These are phyloP conservation scores for Cyclaneusma minus DNA, from an alignment of 2,329 filamentous ascomycete species.

Conservation along the genomic window DNA sequence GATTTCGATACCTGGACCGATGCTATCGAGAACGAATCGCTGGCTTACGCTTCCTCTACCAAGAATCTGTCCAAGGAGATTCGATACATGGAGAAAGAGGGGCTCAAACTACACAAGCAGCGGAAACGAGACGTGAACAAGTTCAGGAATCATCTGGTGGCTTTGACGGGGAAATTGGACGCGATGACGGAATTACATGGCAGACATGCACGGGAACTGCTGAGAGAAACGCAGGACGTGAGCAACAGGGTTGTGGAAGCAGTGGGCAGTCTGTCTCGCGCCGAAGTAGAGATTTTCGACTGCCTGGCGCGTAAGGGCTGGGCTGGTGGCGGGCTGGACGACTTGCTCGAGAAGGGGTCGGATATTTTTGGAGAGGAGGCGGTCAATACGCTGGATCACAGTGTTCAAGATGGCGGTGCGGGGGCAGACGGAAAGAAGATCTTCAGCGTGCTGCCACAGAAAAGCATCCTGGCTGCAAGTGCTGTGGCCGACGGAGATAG, in stretches of 20 bases:
- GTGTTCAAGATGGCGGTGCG: conserved; percentile 20
- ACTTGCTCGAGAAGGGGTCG: conserved; percentile 45
- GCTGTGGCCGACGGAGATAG: conserved; percentile 23
- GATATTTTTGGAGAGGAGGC: conserved; percentile 39
- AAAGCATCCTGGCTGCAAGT: conserved; percentile 43
- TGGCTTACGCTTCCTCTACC: conserved; percentile 39
- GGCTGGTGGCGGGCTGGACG: conserved; percentile 50
- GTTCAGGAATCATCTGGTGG: conserved; percentile 47
- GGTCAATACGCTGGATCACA: conserved; percentile 14
- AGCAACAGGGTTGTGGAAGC: conserved; percentile 46
- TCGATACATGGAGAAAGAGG: conserved; percentile 47
- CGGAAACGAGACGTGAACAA: conserved; percentile 43
- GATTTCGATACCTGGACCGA: conserved; percentile 50
- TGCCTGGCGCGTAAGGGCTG: conserved; percentile 50
- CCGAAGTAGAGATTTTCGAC: conserved; percentile 57
- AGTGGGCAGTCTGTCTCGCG: conserved; percentile 47
- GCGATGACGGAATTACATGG: conserved; percentile 44
- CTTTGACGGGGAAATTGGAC: conserved; percentile 45
- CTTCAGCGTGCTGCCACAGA: conserved; percentile 48
- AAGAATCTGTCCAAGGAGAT: conserved; percentile 43
- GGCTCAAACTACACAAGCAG: conserved; percentile 41
- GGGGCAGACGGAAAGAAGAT: conserved; percentile 30
- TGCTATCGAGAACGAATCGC: conserved; percentile 49
- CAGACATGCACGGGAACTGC: conserved; percentile 40
- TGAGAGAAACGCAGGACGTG: conserved; percentile 50